These are phyloP conservation scores for Pyrenochaeta sp. DNA, from an alignment of 2,329 filamentous ascomycete genomes.

Conservation along the genomic window DNA sequence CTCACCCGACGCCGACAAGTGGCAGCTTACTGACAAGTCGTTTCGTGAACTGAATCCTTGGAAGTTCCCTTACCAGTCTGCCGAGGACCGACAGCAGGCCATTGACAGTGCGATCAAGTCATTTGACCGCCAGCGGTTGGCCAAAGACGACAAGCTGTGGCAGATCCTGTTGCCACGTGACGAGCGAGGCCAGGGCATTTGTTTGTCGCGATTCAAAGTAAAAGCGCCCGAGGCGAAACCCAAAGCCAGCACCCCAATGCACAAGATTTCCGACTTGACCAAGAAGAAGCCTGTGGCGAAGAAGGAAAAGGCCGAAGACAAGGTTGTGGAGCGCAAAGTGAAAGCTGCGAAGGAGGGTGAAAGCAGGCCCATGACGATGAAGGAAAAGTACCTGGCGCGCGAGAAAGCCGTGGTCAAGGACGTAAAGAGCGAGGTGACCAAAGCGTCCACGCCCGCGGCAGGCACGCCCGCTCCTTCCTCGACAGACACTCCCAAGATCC, in stretches of 20 bases:
- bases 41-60: conserved; percentile 70
- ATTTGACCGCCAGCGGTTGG: conserved; percentile 67
- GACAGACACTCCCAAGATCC: conserved; percentile 32
- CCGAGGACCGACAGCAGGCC: conserved; percentile 64
- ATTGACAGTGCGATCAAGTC: conserved; percentile 69
- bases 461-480: conserved; percentile 24
- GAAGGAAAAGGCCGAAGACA: conserved; percentile 55
- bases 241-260: conserved; percentile 44
- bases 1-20: conserved; percentile 53
- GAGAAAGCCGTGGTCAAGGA: conserved; percentile 31
- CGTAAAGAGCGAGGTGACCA: conserved; percentile 31
- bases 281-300: conserved; percentile 52
- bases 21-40: conserved; percentile 62
- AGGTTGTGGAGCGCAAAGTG: conserved; percentile 43
- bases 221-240: conserved; percentile 47
- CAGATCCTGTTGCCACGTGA: conserved; percentile 66
- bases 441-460: conserved; percentile 23
- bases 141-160: conserved; percentile 68
- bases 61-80: conserved; percentile 64
- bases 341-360: conserved; percentile 20
- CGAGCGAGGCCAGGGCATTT: conserved; percentile 68
- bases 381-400: conserved; percentile 30
- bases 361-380: conserved; percentile 32
- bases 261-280: conserved; percentile 50
- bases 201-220: conserved; percentile 66